A percentile compares a stretch with the other conserved stretches of the same genome.
phyloP scores from a whole-genome alignment of 176 grass and related monocot species.

The Triticum urartu region DNA sequence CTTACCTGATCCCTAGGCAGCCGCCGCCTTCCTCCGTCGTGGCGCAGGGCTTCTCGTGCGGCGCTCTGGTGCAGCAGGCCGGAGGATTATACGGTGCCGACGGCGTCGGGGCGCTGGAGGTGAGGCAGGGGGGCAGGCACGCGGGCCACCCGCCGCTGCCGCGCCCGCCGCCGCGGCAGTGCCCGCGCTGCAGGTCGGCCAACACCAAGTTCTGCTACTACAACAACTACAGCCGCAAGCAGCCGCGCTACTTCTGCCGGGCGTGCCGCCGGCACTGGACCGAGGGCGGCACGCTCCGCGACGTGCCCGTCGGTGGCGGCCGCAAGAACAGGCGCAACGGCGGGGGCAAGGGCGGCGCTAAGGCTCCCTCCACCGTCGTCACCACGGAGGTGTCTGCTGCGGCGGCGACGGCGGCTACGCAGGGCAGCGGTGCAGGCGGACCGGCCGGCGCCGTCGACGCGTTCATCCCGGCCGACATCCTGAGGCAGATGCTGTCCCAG shows the following conservation, averaged over 20 bases:
- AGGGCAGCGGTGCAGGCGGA: not conserved
- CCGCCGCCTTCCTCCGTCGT: not conserved
- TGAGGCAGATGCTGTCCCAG: conserved; percentile 51
- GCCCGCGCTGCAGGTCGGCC: conserved; percentile 70
- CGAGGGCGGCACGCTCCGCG: conserved; percentile 82
- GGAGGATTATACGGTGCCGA: not conserved
- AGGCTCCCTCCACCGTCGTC: not conserved
- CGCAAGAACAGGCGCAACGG: conserved; percentile 78
- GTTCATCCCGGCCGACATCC: conserved; percentile 57
- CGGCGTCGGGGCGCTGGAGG: not conserved
- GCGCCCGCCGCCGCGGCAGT: conserved; percentile 66
- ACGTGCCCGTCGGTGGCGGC: conserved; percentile 85
- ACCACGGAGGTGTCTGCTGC: not conserved
- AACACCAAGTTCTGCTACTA: conserved; percentile 99
- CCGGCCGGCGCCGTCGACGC: not conserved
- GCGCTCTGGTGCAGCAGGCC: conserved; percentile 10
- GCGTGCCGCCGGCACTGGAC: conserved; percentile 92
- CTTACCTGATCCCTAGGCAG: conserved; percentile 55
- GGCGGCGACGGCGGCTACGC: not conserved
- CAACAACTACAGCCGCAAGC: conserved; percentile 94
- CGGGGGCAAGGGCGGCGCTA: not conserved
- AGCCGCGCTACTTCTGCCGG: conserved; percentile 83
- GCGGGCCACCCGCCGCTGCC: conserved; percentile 39
- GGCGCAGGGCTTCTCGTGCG: not conserved
- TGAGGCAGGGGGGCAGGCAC: conserved; percentile 33